phyloP scores from a whole-genome alignment of 2,329 filamentous ascomycete genomes.

The Trichoderma cornu-damae region DNA sequence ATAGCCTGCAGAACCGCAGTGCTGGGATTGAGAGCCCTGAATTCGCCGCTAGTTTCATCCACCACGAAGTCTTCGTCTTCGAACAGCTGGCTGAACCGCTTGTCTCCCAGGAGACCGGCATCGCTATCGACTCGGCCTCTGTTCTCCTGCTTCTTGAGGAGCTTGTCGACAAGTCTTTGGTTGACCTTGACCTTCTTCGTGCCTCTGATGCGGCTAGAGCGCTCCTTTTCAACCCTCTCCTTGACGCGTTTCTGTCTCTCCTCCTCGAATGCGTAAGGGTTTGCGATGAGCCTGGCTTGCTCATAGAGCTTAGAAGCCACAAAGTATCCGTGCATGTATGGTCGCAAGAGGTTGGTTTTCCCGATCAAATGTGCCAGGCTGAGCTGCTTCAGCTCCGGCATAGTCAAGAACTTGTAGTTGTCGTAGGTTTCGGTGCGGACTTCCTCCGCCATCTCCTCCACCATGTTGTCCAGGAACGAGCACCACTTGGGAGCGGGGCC shows the following conservation, averaged over 20 bases:
- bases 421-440: slow-evolving; percentile 80
- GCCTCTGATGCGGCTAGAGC: slow-evolving; percentile 88
- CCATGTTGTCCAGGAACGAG: slow-evolving; percentile 91
- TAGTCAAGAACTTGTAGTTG: slow-evolving; percentile 96
- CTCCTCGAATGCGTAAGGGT: slow-evolving; percentile 91
- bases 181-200: slow-evolving; percentile 99
- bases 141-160: slow-evolving; percentile 59
- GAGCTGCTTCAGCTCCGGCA: slow-evolving; percentile 77
- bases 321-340: slow-evolving; percentile 99
- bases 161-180: slow-evolving; percentile 70
- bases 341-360: slow-evolving; percentile 80
- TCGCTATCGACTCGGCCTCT: slow-evolving; percentile 53
- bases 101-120: slow-evolving; percentile 70
- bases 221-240: slow-evolving; percentile 93
- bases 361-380: slow-evolving; percentile 86
- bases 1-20: slow-evolving; percentile 47
- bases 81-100: slow-evolving; percentile 83
- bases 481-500: slow-evolving; percentile 95
- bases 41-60: slow-evolving; percentile 84
- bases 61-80: slow-evolving; percentile 90
- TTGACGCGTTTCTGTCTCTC: slow-evolving; percentile 86
- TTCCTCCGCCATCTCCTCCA: slow-evolving; percentile 96
- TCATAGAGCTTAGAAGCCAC: slow-evolving; percentile 93
- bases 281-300: slow-evolving; percentile 85
- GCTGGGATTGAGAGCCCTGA: slow-evolving; percentile 83